Base-by-base conservation (phyloP, 495 filamentous ascomycete genomes). In the Aspergillus carlsbadensis region DNA sequence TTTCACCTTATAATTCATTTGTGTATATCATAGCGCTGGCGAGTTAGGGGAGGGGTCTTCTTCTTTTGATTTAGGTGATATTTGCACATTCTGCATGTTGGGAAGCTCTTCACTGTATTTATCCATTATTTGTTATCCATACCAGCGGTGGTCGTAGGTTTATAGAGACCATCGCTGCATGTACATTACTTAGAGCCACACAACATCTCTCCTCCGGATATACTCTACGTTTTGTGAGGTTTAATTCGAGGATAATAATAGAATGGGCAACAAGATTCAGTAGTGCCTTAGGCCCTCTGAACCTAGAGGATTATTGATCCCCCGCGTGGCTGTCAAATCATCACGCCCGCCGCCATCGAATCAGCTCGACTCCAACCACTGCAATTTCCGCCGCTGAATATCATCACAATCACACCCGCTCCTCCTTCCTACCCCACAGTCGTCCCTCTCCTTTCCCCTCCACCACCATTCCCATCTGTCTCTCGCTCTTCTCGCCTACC, bases 11-110 rank as follows among this genome's bases (percentile, higher is more conserved):
- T 63, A 73, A 66, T 65, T 70, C 73, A 67, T 64, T 65, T 63
- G 55, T 62, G 51, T 47, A 64, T 64, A 65, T 70, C 71, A 78
- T 78, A 79, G 76, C 76, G 76, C 64, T 65, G 73, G 75, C 70
- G 75, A 74, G 66, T 67, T 70, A 56, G 50, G 48, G 45, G 52
- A 50, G 22, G 29, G 54, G 41, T 39, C 6, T 49, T 24, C 14
- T 55, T 47, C 17, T 37, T 41, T 34, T 31, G 33, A 20, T 18
- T 44, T 49, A 49, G 40, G 33, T 22, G 35, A 40, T 52, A 44
- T 26, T 40, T 26, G 33, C 33, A 36, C 24, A 36, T 43, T 34
- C 6, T 42, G 35, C 35, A 55, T 56, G 45, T 18, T 56, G 22
- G 53, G 44, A 44, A 21, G 10, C 17, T 48, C 18, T 56, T 49